These are phyloP conservation scores for Suillus discolor DNA, from an alignment of 768 basidiomycete species.

Conservation along the genomic window DNA sequence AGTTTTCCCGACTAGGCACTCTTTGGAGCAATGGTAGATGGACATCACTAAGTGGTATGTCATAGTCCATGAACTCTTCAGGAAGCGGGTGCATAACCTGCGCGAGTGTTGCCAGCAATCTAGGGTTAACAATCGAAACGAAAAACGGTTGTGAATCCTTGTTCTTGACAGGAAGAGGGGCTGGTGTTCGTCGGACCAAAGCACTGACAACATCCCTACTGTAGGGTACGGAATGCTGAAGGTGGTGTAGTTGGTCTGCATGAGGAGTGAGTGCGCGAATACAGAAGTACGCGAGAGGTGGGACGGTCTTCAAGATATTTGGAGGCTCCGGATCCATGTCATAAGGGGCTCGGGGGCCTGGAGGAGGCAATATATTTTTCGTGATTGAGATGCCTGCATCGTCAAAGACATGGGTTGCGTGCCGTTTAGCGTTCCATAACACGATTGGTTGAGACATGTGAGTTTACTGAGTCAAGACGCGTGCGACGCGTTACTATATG, in stretches of 20 bases:
- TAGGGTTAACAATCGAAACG: slow-evolving; percentile 46
- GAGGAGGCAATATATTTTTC: slow-evolving; percentile 17
- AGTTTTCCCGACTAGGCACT: slow-evolving; percentile 55
- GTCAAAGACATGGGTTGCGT: slow-evolving; percentile 15
- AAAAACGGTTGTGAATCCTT: slow-evolving; percentile 9
- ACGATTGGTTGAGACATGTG: slow-evolving; percentile 13
- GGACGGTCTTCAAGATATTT: slow-evolving; percentile 30
- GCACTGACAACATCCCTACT: slow-evolving; percentile 40
- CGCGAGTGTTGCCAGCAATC: slow-evolving; percentile 61
- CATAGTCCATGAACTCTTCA: slow-evolving; percentile 28
- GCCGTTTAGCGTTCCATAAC: slow-evolving; percentile 14
- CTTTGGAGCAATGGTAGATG: slow-evolving; percentile 58
- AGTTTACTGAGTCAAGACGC: no score
- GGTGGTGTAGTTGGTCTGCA: slow-evolving; percentile 47
- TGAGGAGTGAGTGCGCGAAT: slow-evolving; percentile 43
- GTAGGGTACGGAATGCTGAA: slow-evolving; percentile 42
- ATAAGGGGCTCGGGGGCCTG: slow-evolving; percentile 7
- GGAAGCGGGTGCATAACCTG: slow-evolving; percentile 65
- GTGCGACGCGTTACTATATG: slow-evolving; percentile 9
- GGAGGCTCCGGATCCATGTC: neutral
- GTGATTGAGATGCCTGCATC: slow-evolving; percentile 21
- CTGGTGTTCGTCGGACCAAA: slow-evolving; percentile 38
- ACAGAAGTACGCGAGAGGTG: slow-evolving; percentile 57
- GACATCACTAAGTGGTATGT: slow-evolving; percentile 54
- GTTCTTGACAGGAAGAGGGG: neutral